Percentiles rank a stretch among this genome's conserved stretches.
Conservation (phyloP, 352 stramenopile genomes). For the Saprolegnia diclina region DNA sequence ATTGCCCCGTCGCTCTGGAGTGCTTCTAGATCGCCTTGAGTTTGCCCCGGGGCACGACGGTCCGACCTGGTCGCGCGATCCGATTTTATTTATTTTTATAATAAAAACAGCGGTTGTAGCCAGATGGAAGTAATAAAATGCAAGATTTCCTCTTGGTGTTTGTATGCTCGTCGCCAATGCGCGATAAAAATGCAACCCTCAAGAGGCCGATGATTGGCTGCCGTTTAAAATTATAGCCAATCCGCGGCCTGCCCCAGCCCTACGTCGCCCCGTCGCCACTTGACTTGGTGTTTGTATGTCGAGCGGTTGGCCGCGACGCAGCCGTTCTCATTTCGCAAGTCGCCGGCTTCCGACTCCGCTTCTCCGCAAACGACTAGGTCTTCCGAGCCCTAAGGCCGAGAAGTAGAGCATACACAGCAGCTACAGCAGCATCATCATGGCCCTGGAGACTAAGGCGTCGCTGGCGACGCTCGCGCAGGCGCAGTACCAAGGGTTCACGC, state of each 20-base stretch:
- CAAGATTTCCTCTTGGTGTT: background rate
- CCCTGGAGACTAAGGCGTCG: slow-evolving; percentile 11
- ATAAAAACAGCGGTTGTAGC: no score
- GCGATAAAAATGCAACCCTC: background rate
- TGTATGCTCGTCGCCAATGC: background rate
- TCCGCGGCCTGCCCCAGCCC: background rate
- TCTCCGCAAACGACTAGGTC: background rate
- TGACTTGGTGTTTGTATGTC: background rate
- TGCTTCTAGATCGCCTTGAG: no score
- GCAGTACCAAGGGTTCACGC: slow-evolving; percentile 10
- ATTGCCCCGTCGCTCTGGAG: no score
- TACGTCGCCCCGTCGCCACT: background rate
- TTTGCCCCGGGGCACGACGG: no score
- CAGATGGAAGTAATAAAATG: no score
- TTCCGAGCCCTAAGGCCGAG: background rate
- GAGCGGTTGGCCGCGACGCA: background rate
- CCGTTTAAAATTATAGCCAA: slow-evolving; percentile 10
- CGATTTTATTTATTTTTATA: no score
- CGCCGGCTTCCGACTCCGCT: background rate
- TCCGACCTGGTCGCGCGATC: no score
- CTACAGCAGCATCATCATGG: background rate
- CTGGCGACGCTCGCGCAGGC: background rate
- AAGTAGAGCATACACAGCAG: background rate
- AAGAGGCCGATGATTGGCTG: background rate
- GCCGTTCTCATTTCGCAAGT: background rate